Evolutionary conservation across 148 eudicot species (phyloP), one percentile per base, ranked within the genome.

Genomic region (Cornus suecica): DNA sequence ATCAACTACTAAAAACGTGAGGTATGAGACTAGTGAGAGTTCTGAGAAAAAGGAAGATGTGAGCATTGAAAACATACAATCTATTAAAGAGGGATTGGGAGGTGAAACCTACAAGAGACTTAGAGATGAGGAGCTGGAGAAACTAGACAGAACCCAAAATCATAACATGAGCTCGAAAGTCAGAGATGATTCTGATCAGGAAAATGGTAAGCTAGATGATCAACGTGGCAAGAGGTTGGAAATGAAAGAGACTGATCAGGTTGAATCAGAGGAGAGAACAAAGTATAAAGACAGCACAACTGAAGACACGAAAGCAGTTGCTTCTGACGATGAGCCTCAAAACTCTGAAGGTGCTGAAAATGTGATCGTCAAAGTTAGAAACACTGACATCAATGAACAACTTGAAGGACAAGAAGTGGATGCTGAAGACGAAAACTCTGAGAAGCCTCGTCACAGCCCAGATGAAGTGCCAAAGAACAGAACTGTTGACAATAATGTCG

Each of bases 1-100:
- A 80, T 76, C 76, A 6, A n/a, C 28, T 70, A 64, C 72, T 14
- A 80, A 65, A 69, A 86, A 73, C 61, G 80, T 74, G 28, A 30
- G 68, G 42, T 58, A 25, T 3, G 37, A 31, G 51, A 64, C 10
- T 41, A 15, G 65, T 56, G 13, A 7, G 60, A 60, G 45, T n/a
- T 28, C 61, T 1, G 74, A 45, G 8, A 70, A 20, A 31, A 56
- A 65, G 15, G 45, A 28, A 11, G 70, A 10, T n/a, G 24, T 34
- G 28, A 48, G 65, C 48, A 65, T 28, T 10, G 62, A 29, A 26
- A 42, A 69, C 3, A 71, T 14, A 65, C 37, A 62, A 29, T 70
- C 37, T 64, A 70, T 27, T 30, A 41, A n/a, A 30, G 72, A 72
- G 23, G 80, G 68, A 67, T 7, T 28, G 45, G 72, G 67, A 56